Evolutionary conservation across 306 rosid genomes (phyloP).

Genomic region (Dalbergia oliveri): DNA sequence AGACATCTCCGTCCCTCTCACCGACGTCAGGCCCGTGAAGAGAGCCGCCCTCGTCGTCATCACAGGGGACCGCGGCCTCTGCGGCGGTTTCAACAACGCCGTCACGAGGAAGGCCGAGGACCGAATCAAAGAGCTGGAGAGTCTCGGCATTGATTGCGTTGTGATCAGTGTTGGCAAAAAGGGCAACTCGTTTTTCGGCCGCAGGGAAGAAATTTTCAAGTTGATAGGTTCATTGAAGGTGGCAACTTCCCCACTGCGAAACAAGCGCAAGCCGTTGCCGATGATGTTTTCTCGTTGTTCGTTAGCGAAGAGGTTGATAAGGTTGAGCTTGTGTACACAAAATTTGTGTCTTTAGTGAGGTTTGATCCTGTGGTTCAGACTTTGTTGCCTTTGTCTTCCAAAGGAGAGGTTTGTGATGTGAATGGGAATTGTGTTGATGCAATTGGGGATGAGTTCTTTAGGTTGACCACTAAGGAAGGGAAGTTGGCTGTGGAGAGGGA

Average conservation of each 20-base stretch:
- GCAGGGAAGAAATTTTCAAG: constrained; percentile 42
- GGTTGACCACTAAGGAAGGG: constrained; percentile 74
- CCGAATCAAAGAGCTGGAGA: constrained; percentile 58
- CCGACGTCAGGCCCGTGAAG: constrained; percentile 57
- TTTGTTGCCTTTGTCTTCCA: constrained; percentile 69
- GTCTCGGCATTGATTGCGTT: constrained; percentile 56
- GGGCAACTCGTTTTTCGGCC: constrained; percentile 65
- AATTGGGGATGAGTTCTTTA: constrained; percentile 69
- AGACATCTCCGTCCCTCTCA: constrained; percentile 60
- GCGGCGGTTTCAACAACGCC: constrained; percentile 74
- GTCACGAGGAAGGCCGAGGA: constrained; percentile 60
- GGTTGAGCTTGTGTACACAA: constrained; percentile 79
- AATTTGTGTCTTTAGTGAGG: constrained; percentile 67
- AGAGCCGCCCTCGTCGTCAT: constrained; percentile 70
- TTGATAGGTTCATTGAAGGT: constrained; percentile 61
- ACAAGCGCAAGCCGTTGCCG: constrained; percentile 82
- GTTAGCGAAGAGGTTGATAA: constrained; percentile 82
- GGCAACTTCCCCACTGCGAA: constrained; percentile 63
- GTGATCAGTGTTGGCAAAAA: constrained; percentile 79
- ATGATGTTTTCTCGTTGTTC: constrained; percentile 72
- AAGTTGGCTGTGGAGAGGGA: constrained; percentile 70
- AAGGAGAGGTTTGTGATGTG: constrained; percentile 58
- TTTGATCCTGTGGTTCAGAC: constrained; percentile 74
- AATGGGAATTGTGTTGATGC: constrained; percentile 70
- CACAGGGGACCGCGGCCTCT: constrained; percentile 76